Base-by-base conservation (phyloP, 106 monocot genomes). In the Dactylorhiza incarnata region DNA sequence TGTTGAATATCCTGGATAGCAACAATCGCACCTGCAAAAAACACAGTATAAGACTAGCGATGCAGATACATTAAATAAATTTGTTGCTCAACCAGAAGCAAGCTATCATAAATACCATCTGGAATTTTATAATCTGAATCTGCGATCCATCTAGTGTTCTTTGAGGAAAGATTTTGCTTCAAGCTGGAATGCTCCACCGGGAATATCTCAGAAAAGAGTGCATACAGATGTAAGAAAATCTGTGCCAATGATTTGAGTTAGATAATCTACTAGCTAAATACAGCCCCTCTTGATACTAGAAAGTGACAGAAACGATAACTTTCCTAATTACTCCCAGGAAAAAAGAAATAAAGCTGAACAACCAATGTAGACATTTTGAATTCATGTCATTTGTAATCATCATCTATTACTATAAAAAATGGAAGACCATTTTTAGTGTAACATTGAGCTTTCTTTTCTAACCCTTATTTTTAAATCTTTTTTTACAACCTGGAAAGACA, bases 1-100 rank as follows among this genome's bases (percentile, higher is more conserved):
- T 95, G 89, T 45, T 92, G 80, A 70, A 95, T 68, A 86, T 95
- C 95, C 77, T 86, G 67, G 47, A 95, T 84, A 23, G 87, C 89
- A 74, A 95, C 95, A 82, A 95, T 84, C 48, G 95, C 85, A 76
- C 95, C 95, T 95, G 62, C 53, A 63, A 22, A 74, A 73, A 78
- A 46, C n/a, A 79, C 17, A 72, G 46, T 49, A 48, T 44, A 48
- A 16, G 22, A 58, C 6, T 77, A 61, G 14, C 16, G 68, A 15
- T 11, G 29, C 8, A 13, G 13, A 37, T 7, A 70, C 10, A 13
- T 7, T 7, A 45, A 45, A 70, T 45, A 46, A 70, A 14, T 70
- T 46, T 70, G 16, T 46, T 46, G 17, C 46, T 70, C 46, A 70
- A 46, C 69, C 0, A 6, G 46, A 70, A 70, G 16, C 17, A 17